phyloP scores from a whole-genome alignment of 2,329 filamentous ascomycete genomes.

The Talaromyces sp. region DNA sequence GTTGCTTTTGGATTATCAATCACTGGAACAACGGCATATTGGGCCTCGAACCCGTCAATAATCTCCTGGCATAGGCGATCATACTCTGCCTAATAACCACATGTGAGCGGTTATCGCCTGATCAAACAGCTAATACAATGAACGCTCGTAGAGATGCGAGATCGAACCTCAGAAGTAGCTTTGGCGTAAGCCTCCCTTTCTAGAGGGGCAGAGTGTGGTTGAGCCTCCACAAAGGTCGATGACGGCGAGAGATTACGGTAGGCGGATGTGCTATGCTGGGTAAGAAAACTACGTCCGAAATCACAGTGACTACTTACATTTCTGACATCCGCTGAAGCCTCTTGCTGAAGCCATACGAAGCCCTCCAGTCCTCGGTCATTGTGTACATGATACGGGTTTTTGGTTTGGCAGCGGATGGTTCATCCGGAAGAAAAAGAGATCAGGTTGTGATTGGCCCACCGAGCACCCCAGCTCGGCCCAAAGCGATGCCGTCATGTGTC shows the following conservation, averaged over 20 bases:
- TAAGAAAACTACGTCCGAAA: not conserved
- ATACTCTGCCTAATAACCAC: conserved; percentile 54
- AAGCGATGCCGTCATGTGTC: conserved; percentile 1
- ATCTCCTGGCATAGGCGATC: conserved; percentile 42
- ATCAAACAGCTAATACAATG: not conserved
- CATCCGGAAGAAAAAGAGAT: not conserved
- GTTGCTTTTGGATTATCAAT: conserved; percentile 26
- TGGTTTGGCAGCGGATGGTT: not conserved
- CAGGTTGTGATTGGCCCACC: not conserved
- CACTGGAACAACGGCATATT: conserved; percentile 21
- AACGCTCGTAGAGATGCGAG: not conserved
- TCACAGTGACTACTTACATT: conserved; percentile 48
- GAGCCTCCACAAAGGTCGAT: conserved; percentile 48
- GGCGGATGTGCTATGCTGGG: conserved; percentile 45
- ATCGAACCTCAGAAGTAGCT: conserved; percentile 37
- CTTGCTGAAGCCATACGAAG: conserved; percentile 54
- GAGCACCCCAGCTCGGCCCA: not conserved
- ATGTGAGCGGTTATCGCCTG: conserved; percentile 21
- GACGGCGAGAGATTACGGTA: conserved; percentile 47
- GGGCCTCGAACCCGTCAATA: conserved; percentile 32
- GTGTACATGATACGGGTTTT: not conserved
- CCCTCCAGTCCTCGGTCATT: conserved; percentile 46
- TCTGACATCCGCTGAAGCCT: conserved; percentile 62
- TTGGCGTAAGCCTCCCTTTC: conserved; percentile 52
- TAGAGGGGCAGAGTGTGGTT: conserved; percentile 59